Percentiles rank a stretch among this genome's conserved stretches.
These are phyloP conservation scores for Baudoinia panamericana DNA, from an alignment of 495 filamentous ascomycete species.

Conservation along the genomic window DNA sequence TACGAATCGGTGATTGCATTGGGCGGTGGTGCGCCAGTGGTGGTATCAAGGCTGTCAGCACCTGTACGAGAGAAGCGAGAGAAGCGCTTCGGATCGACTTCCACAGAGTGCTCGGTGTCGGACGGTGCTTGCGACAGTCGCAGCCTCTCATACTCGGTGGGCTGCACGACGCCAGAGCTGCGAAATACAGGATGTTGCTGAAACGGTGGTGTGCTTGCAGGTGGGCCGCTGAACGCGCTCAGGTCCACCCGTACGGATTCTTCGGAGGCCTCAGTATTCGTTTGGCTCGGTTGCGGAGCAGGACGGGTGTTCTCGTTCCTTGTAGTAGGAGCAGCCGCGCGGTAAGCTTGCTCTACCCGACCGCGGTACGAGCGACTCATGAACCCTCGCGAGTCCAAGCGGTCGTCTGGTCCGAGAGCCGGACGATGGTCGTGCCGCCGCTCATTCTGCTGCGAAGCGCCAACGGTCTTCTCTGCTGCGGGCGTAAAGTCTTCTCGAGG, in stretches of 20 bases:
- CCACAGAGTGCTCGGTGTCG: not conserved
- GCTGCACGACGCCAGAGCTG: conserved; percentile 2
- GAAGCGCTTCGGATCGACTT: conserved; percentile 1
- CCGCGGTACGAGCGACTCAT: conserved; percentile 8
- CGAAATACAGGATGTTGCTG: conserved; percentile 6
- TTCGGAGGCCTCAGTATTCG: too few species aligned
- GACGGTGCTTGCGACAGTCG: conserved; percentile 1
- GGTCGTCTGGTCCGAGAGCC: too few species aligned
- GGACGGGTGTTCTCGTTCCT: too few species aligned
- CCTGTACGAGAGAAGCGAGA: conserved; percentile 7
- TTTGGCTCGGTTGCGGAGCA: too few species aligned
- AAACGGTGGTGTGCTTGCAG: conserved; percentile 2
- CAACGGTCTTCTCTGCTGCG: not conserved
- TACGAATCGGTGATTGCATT: conserved; percentile 4
- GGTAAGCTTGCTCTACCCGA: not conserved
- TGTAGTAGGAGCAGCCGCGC: too few species aligned
- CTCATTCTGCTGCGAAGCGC: not conserved
- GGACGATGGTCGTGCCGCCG: too few species aligned
- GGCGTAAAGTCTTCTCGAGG: not conserved
- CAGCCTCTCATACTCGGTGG: conserved; percentile 11
- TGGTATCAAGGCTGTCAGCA: not conserved
- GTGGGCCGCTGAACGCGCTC: not conserved
- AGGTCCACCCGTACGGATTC: too few species aligned
- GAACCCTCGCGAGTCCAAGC: conserved; percentile 1
- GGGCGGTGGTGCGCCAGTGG: not conserved